These are phyloP conservation scores for Sclerotinia spermophila DNA, from an alignment of 2,329 filamentous ascomycete species.

Conservation along the genomic window DNA sequence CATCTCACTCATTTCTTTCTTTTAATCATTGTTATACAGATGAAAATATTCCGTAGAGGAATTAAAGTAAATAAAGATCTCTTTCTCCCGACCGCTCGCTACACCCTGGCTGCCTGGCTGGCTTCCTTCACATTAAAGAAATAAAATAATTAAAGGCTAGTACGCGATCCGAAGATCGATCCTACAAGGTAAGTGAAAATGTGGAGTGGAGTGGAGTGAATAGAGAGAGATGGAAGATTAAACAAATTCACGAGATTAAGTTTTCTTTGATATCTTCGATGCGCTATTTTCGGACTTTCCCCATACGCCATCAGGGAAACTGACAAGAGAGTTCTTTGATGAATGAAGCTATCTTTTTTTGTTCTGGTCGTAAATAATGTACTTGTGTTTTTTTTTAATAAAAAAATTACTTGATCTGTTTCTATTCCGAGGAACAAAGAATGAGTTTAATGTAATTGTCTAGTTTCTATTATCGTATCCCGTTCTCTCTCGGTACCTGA, in stretches of 20 bases:
- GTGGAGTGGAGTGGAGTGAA: too few relatives aligned
- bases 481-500: neutral
- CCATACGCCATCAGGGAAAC: neutral
- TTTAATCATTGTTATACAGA: neutral
- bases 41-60: neutral
- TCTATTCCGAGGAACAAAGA: conserved; percentile 2
- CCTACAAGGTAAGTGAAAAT: neutral
- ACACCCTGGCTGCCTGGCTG: too few relatives aligned
- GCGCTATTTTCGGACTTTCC: neutral
- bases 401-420: neutral
- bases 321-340: neutral
- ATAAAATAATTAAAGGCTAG: neutral
- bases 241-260: neutral
- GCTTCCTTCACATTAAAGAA: neutral
- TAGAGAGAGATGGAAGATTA: neutral
- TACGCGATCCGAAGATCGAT: neutral
- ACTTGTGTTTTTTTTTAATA: neutral
- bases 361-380: neutral
- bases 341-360: neutral
- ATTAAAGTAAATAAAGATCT: neutral
- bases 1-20: neutral
- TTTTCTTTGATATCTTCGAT: neutral
- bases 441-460: neutral
- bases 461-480: neutral
- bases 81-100: neutral